Conservation (phyloP, 257 asterid genomes). For the Solanum infundibuliforme region DNA sequence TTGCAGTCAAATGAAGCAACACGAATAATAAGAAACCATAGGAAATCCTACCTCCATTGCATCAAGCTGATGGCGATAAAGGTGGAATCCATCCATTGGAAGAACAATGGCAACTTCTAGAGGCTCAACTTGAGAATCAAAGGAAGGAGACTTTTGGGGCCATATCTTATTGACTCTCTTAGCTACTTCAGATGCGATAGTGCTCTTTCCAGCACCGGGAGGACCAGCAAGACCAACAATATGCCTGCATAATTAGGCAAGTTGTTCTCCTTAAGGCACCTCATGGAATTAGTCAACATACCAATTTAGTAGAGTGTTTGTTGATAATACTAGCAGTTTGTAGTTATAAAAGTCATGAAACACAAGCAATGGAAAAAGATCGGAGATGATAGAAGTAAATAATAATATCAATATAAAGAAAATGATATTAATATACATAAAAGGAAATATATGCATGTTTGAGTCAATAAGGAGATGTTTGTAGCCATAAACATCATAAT, state of each 20-base stretch:
- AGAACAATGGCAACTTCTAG: constrained; percentile 69
- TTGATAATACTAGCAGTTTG: background rate
- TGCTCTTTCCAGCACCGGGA: constrained; percentile 95
- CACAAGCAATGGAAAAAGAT: background rate
- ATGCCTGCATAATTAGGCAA: constrained; percentile 39
- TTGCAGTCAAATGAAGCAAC: background rate
- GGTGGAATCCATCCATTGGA: constrained; percentile 99
- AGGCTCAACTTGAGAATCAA: constrained; percentile 72
- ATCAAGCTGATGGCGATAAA: constrained; percentile 80
- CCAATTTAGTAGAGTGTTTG: background rate
- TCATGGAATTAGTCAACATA: background rate
- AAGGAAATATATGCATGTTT: background rate
- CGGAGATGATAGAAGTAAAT: background rate
- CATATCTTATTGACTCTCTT: constrained; percentile 67
- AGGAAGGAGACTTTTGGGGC: constrained; percentile 41
- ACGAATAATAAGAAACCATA: background rate
- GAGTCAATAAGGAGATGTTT: background rate
- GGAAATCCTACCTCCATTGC: constrained; percentile 61
- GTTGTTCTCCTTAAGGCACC: background rate
- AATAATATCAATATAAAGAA: background rate
- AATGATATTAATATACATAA: background rate
- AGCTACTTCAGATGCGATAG: constrained; percentile 71
- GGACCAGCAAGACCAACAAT: constrained; percentile 92
- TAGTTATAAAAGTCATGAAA: background rate
- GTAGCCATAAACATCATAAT: background rate